phyloP scores from a whole-genome alignment of 192 early-diverging fungal species.

The Powellomyces hirtus region DNA sequence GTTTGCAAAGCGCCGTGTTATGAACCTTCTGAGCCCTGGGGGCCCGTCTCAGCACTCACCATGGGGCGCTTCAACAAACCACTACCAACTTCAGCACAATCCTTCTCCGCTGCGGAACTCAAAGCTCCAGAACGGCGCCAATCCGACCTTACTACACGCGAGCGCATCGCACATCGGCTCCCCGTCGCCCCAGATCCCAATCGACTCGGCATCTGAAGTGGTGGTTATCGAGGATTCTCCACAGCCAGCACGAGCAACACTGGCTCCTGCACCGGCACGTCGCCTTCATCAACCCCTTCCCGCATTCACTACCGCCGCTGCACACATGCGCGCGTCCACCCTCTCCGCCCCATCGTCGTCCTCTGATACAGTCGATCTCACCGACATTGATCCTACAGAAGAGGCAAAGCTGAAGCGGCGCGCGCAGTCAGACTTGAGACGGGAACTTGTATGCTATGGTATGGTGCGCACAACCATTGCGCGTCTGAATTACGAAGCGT shows the following conservation, averaged over 20 bases:
- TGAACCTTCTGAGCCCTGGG: neutral
- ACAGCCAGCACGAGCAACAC: too few species aligned
- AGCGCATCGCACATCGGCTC: neutral
- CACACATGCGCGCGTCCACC: too few species aligned
- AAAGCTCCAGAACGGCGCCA: neutral
- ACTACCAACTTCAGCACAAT: too few species aligned
- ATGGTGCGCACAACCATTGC: slow-evolving; percentile 8
- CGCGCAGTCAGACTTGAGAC: neutral
- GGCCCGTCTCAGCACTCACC: neutral
- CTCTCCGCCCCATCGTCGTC: neutral
- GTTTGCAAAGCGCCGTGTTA: neutral
- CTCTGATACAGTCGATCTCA: slow-evolving; percentile 31
- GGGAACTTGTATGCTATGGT: slow-evolving; percentile 28
- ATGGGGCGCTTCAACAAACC: too few species aligned
- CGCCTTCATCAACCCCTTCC: neutral
- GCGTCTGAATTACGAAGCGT: slow-evolving; percentile 9
- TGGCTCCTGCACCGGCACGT: too few species aligned
- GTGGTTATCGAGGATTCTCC: neutral
- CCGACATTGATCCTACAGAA: slow-evolving; percentile 26
- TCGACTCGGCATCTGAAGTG: too few species aligned
- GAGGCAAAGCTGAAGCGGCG: slow-evolving; percentile 15
- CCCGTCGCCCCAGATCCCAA: too few species aligned
- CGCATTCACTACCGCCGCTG: neutral
- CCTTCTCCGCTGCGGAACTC: neutral
- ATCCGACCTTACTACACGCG: neutral